These are phyloP conservation scores for Russula vinacea DNA, from an alignment of 768 basidiomycete genomes.

Conservation along the genomic window DNA sequence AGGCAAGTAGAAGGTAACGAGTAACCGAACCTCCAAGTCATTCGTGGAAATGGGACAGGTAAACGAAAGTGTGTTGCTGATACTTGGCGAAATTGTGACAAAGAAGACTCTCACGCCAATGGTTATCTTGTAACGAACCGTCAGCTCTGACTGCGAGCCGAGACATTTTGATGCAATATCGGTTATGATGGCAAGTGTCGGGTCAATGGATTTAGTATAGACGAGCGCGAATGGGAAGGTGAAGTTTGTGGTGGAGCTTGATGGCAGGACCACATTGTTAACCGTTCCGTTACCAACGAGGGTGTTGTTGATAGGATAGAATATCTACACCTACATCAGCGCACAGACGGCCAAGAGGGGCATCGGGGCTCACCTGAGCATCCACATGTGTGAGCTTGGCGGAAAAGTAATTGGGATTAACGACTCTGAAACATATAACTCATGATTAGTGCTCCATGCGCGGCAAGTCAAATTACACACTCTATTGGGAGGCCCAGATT, in stretches of 20 bases:
- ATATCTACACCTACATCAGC: constrained; percentile 45
- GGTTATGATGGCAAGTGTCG: constrained; percentile 50
- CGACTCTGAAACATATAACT: constrained; percentile 49
- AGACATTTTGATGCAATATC: constrained; percentile 62
- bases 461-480: constrained; percentile 25
- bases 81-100: constrained; percentile 61
- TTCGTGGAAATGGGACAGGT: constrained; percentile 53
- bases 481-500: constrained; percentile 24
- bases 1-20: not conserved
- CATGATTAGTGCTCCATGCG: constrained; percentile 10
- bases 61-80: constrained; percentile 61
- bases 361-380: constrained; percentile 47
- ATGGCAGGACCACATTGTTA: constrained; percentile 42
- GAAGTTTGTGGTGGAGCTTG: constrained; percentile 59
- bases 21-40: constrained; percentile 36
- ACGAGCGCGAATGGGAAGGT: constrained; percentile 71
- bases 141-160: constrained; percentile 46
- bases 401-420: constrained; percentile 79
- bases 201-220: constrained; percentile 56
- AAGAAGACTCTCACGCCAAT: constrained; percentile 66
- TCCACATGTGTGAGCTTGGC: constrained; percentile 63
- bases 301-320: constrained; percentile 72
- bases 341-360: constrained; percentile 9
- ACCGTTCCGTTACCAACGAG: constrained; percentile 61
- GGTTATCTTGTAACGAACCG: constrained; percentile 63